phyloP scores from a whole-genome alignment of 2,329 filamentous ascomycete genomes.

The Myriosclerotinia duriaeana region DNA sequence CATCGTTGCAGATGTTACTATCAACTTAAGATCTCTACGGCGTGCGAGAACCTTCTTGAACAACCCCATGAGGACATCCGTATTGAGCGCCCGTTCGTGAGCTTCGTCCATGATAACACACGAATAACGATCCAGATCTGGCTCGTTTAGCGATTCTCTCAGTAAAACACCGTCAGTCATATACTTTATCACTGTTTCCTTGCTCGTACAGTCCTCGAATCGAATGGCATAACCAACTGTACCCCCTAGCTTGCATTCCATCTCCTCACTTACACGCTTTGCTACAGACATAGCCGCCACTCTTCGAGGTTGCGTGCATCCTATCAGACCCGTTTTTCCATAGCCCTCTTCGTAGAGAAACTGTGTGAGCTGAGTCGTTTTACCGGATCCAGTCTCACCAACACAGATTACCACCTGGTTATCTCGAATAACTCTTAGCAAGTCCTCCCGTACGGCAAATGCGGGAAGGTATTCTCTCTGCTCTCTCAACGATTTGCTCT shows the following conservation, averaged over 20 bases:
- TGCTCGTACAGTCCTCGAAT: conserved; percentile 97
- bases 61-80: conserved; percentile 93
- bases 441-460: conserved; percentile 92
- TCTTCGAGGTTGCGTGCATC: conserved; percentile 92
- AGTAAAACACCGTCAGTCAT: conserved; percentile 98
- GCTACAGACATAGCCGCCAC: conserved; percentile 99
- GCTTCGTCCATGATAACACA: conserved; percentile 99
- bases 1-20: conserved; percentile 98
- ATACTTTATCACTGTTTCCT: conserved; percentile 95
- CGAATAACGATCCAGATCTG: conserved; percentile 91
- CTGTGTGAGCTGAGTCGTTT: conserved; percentile 95
- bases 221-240: conserved; percentile 95
- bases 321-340: conserved; percentile 82
- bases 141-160: conserved; percentile 87
- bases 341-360: conserved; percentile 97
- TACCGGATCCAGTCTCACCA: conserved; percentile 94
- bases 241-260: conserved; percentile 87
- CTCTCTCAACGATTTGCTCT: conserved; percentile 84
- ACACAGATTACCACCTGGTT: conserved; percentile 98
- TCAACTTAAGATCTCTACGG: conserved; percentile 87
- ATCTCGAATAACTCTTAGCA: conserved; percentile 87
- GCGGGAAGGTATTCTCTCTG: conserved; percentile 92
- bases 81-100: conserved; percentile 94
- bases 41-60: conserved; percentile 96
- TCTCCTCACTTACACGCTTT: conserved; percentile 96